A percentile compares a stretch with the other conserved stretches of the same genome.
Evolutionary conservation across 2,329 filamentous ascomycete genomes (phyloP).

Genomic region (Aspergillus luchuensis): DNA sequence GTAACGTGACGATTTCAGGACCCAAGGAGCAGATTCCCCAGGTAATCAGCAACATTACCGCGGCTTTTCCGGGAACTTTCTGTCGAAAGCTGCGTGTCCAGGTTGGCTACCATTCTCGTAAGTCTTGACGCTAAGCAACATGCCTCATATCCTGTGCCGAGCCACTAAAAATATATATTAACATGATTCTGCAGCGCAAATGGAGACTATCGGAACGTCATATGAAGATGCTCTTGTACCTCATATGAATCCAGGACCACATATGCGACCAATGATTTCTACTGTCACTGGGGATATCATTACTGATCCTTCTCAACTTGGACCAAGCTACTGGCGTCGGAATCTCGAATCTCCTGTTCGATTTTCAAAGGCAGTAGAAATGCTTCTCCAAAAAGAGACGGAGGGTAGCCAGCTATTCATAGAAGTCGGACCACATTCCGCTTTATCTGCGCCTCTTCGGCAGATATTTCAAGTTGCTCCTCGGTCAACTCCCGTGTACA

Average conservation of each 20-base stretch:
- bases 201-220: not conserved
- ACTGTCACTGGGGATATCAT: not conserved
- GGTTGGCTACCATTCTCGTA: constrained; percentile 22
- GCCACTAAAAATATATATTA: not conserved
- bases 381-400: not conserved
- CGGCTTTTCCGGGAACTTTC: constrained; percentile 4
- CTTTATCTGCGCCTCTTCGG: constrained; percentile 34
- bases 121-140: not conserved
- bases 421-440: constrained; percentile 41
- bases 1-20: constrained; percentile 20
- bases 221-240: not conserved
- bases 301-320: not conserved
- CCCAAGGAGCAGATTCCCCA: constrained; percentile 9
- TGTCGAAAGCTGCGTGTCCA: constrained; percentile 15
- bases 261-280: constrained; percentile 13
- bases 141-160: too few relatives aligned
- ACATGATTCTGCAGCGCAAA: not conserved
- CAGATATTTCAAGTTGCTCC: constrained; percentile 16
- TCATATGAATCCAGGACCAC: not conserved
- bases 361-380: constrained; percentile 19
- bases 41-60: constrained; percentile 7
- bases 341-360: constrained; percentile 26
- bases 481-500: constrained; percentile 4
- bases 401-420: constrained; percentile 23
- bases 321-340: constrained; percentile 11